A percentile compares a stretch with the other conserved stretches of the same genome.
Conservation (phyloP, 208 protist species). For the Novymonas esmeraldas region DNA sequence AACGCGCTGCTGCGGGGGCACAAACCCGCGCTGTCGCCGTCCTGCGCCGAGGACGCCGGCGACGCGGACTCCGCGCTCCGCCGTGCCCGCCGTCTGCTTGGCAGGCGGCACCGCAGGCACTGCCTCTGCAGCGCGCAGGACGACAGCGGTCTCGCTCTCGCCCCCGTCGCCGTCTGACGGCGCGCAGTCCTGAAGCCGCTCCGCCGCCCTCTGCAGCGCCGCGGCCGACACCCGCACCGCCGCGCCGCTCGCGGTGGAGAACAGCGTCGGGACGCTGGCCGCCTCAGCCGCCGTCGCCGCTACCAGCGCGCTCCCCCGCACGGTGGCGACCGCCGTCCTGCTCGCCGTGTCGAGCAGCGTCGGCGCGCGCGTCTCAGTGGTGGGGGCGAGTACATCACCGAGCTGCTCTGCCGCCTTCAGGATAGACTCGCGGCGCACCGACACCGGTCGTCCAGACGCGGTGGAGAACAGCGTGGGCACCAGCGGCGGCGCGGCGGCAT, state of each 20-base stretch:
- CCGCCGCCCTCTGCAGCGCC: constrained; percentile 17
- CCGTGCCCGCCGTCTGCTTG: background rate
- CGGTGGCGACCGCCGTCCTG: constrained; percentile 29
- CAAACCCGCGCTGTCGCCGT: constrained; percentile 24
- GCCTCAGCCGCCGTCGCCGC: constrained; percentile 10
- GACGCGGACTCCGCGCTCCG: background rate
- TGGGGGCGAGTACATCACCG: background rate
- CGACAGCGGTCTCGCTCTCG: background rate
- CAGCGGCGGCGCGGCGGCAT: background rate
- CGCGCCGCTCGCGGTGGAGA: constrained; percentile 43
- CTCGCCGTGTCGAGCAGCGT: constrained; percentile 44
- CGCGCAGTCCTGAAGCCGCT: background rate
- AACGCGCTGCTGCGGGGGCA: constrained; percentile 27
- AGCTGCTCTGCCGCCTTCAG: constrained; percentile 5
- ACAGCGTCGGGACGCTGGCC: constrained; percentile 37
- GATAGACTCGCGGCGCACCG: constrained; percentile 38
- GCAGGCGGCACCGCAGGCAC: background rate
- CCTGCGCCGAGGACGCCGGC: background rate
- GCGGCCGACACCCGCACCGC: constrained; percentile 34
- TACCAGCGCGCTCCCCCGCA: constrained; percentile 29
- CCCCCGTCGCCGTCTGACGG: constrained; percentile 11
- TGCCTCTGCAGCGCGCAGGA: background rate
- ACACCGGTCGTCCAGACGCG: constrained; percentile 38
- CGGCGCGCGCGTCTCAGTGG: background rate
- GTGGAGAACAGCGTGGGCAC: constrained; percentile 44